These are phyloP conservation scores for Plantago major DNA, from an alignment of 257 asterid genomes.

Conservation along the genomic window DNA sequence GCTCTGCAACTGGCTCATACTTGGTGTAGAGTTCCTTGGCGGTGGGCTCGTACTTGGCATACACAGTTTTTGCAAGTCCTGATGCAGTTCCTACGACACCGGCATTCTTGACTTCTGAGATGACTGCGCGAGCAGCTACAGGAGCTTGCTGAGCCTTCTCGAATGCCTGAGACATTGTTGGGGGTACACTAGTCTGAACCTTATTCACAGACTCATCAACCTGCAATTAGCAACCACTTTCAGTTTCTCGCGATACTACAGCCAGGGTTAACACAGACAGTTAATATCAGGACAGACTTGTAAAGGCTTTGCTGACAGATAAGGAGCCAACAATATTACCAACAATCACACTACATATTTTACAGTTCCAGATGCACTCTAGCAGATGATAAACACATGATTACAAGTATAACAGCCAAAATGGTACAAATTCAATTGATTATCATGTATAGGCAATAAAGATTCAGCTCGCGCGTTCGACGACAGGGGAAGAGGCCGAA, in stretches of 20 bases:
- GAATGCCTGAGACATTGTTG: slow-evolving; percentile 46
- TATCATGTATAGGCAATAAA: too few relatives aligned
- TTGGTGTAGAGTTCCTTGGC: slow-evolving; percentile 72
- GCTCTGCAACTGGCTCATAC: slow-evolving; percentile 85
- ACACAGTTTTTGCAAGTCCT: slow-evolving; percentile 59
- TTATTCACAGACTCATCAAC: slow-evolving; percentile 69
- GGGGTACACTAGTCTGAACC: slow-evolving; percentile 62
- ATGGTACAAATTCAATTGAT: too few relatives aligned
- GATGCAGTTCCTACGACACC: slow-evolving; percentile 80
- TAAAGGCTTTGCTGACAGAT: too few relatives aligned
- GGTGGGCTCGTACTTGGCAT: slow-evolving; percentile 68
- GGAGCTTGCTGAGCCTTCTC: slow-evolving; percentile 68
- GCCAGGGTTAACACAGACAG: background rate
- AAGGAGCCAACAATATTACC: too few relatives aligned
- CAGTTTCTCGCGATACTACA: background rate
- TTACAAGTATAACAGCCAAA: too few relatives aligned
- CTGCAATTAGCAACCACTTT: slow-evolving; percentile 25
- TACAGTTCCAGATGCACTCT: too few relatives aligned
- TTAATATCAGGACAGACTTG: too few relatives aligned
- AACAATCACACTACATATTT: too few relatives aligned
- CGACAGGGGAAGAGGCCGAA: too few relatives aligned
- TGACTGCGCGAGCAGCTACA: slow-evolving; percentile 54
- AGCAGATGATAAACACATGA: too few relatives aligned
- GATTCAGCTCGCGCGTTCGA: too few relatives aligned
- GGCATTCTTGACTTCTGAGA: slow-evolving; percentile 53